Evolutionary conservation across 148 eudicot species (phyloP).

Genomic region (Vaccinium vitisidaea): DNA sequence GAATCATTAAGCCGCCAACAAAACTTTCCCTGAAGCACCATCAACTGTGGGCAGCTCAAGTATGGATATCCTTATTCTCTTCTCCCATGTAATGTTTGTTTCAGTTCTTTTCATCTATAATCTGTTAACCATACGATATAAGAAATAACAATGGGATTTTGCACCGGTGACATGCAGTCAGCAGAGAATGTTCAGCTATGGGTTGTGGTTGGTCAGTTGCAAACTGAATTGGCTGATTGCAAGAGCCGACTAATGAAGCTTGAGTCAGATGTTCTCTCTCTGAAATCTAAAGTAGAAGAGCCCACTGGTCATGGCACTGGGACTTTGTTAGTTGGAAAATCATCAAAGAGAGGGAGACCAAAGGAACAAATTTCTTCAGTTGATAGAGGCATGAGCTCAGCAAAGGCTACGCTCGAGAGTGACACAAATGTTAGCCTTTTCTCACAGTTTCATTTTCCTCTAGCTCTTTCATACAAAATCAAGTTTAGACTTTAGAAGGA

Average conservation of each 20-base stretch:
- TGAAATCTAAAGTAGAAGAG: slow-evolving; percentile 13
- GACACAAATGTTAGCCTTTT: too few relatives aligned
- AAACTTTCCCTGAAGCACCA: slow-evolving; percentile 27
- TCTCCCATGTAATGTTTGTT: neutral
- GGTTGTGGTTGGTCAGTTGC: slow-evolving; percentile 17
- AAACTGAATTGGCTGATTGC: slow-evolving; percentile 24
- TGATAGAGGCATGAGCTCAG: neutral
- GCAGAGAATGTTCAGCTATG: slow-evolving; percentile 30
- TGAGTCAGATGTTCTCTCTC: slow-evolving; percentile 8
- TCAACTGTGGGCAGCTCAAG: slow-evolving; percentile 31
- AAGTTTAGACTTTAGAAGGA: too few relatives aligned
- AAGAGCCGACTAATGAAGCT: slow-evolving; percentile 23
- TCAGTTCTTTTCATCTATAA: neutral
- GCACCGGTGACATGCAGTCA: slow-evolving; percentile 19
- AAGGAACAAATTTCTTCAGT: slow-evolving; percentile 7
- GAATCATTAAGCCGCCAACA: slow-evolving; percentile 17
- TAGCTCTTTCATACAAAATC: too few relatives aligned
- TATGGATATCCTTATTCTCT: neutral
- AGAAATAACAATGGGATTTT: neutral
- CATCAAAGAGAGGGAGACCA: slow-evolving; percentile 26
- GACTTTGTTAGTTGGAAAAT: slow-evolving; percentile 9
- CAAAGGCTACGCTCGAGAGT: too few relatives aligned
- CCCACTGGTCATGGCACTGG: slow-evolving; percentile 4
- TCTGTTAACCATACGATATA: neutral
- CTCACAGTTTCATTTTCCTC: too few relatives aligned